Base-by-base conservation (phyloP, 2,329 filamentous ascomycete genomes). In the Aulographum hederae region DNA sequence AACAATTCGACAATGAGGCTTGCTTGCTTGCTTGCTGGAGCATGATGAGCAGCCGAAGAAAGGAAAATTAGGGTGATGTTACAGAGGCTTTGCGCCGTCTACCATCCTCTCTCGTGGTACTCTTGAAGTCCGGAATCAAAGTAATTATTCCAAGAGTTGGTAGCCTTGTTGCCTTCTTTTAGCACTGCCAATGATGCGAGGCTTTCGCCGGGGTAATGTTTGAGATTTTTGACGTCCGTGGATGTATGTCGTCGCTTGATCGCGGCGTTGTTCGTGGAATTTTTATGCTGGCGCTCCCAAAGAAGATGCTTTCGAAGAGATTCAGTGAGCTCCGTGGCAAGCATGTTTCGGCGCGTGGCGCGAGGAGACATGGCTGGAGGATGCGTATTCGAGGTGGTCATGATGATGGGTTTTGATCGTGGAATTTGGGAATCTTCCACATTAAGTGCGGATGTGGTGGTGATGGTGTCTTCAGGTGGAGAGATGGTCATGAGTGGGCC, bases 251-350 rank as follows among this genome's bases (percentile, higher is more conserved):
- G 68, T 39, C 86, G 73, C 63, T 93, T 91, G 35, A 93, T 65
- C 33, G 86, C 80, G 1, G 85, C 82, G 40, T 86, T 85, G 45
- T 76, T 80, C 5, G 82, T 86, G 20, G 79, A 78, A 36, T 81
- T 82, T 66, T 89, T 92, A 49, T 95, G 86, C 48, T 92, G 82
- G 32, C 89, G 77, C 53, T 98, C 89, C 79, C 82, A 92, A 12
- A 95, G 68, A 12, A 98, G 73, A 45, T 94, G 80, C 43, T 84
- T 79, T 15, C 89, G 73, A 3, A 98, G 72, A 15, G 82, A 92
- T 51, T 93, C 84, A 2, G 86, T 94, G 33, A 98, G 63, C 58
- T 98, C 89, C 1, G 81, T 91, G 6, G 81, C 78, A 34, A 98
- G 67, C 89, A 98, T 98, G 54, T 94, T 91, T 37, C 85, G 72